A percentile compares a stretch with the other conserved stretches of the same genome.
Evolutionary conservation across 352 stramenopile genomes (phyloP).

Genomic region (Globisporangium solare): DNA sequence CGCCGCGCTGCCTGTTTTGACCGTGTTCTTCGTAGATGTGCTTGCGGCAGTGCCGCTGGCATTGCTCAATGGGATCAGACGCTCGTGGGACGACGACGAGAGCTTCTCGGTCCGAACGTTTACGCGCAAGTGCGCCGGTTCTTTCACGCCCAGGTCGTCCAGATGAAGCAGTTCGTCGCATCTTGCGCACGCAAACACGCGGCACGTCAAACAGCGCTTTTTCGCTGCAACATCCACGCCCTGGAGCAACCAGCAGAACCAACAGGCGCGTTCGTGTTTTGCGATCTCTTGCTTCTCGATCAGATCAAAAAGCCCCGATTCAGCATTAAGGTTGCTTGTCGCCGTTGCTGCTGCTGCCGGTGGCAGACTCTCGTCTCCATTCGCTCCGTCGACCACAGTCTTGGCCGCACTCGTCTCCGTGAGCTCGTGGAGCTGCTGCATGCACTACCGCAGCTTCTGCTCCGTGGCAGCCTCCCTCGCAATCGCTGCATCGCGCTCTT

Average conservation of each 20-base stretch:
- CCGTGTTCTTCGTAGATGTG: neutral
- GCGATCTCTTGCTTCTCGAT: neutral
- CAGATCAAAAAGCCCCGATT: too few species aligned
- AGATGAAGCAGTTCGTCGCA: constrained; percentile 54
- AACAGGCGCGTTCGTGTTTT: constrained; percentile 14
- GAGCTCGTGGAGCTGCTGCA: constrained; percentile 14
- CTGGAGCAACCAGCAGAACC: constrained; percentile 28
- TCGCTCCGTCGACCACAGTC: neutral
- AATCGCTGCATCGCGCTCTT: constrained; percentile 39
- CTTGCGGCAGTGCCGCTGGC: neutral
- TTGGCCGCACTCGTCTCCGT: neutral
- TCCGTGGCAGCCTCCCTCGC: constrained; percentile 25
- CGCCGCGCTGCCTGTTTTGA: neutral
- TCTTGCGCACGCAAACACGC: constrained; percentile 28
- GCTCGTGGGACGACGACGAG: neutral
- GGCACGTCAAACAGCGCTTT: constrained; percentile 48
- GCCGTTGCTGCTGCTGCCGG: neutral
- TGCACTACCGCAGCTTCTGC: constrained; percentile 24
- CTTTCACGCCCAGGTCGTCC: constrained; percentile 58
- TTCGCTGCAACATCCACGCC: constrained; percentile 4
- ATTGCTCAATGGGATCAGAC: neutral
- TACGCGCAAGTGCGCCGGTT: constrained; percentile 43
- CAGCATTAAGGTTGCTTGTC: neutral
- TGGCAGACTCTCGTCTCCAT: constrained; percentile 6
- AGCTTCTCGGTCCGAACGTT: constrained; percentile 13